Evolutionary conservation across 306 rosid genomes (phyloP).

Genomic region (Abrus pulchellus): DNA sequence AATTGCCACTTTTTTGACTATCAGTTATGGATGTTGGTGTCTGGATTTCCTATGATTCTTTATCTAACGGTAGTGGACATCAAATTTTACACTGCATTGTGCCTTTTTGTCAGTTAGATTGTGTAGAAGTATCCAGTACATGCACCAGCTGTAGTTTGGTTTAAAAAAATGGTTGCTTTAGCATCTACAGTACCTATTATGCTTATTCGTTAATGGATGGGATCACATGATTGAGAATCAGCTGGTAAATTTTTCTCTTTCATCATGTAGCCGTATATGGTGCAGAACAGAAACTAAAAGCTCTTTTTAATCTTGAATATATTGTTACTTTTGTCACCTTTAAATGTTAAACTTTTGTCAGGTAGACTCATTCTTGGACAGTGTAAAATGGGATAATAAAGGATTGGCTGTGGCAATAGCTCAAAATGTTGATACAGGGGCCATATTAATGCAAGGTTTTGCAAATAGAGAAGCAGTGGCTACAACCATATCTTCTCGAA

Average conservation of each 20-base stretch:
- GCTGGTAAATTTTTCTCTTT: not conserved
- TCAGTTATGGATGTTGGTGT: not conserved
- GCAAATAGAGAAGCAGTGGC: slow-evolving; percentile 80
- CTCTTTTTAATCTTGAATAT: not conserved
- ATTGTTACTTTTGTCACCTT: slow-evolving; percentile 10
- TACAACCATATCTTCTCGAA: slow-evolving; percentile 65
- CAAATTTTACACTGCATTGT: slow-evolving; percentile 9
- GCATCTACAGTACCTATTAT: slow-evolving; percentile 20
- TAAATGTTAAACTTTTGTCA: slow-evolving; percentile 53
- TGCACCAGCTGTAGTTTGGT: not conserved
- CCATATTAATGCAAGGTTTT: slow-evolving; percentile 95
- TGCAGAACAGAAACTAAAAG: not conserved
- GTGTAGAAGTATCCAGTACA: not conserved
- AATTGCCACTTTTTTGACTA: slow-evolving; percentile 27
- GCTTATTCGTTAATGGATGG: slow-evolving; percentile 20
- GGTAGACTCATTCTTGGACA: slow-evolving; percentile 71
- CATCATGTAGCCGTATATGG: slow-evolving; percentile 1
- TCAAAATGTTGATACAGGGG: slow-evolving; percentile 93
- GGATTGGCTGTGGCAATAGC: slow-evolving; percentile 92
- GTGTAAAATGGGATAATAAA: slow-evolving; percentile 87
- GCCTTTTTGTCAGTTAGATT: slow-evolving; percentile 9
- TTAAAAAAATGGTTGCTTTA: slow-evolving; percentile 15
- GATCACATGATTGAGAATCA: slow-evolving; percentile 31
- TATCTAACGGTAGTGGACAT: not conserved
- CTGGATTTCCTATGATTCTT: slow-evolving; percentile 22